A percentile compares a stretch with the other conserved stretches of the same genome.
phyloP scores from a whole-genome alignment of 331 rosid species.

The Erythrophleum ivorense region DNA sequence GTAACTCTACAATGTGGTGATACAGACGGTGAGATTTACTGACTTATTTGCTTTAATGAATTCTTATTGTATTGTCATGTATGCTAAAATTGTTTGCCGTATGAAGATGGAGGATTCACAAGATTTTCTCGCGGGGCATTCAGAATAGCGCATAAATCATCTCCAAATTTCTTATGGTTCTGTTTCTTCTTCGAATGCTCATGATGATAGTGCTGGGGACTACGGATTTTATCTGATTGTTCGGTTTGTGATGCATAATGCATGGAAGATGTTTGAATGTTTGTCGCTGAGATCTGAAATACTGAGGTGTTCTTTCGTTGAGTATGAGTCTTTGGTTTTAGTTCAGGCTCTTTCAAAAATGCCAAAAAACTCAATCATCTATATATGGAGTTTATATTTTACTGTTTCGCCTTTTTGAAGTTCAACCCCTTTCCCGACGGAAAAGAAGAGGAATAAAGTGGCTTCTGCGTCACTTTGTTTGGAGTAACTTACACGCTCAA shows the following conservation, averaged over 20 bases:
- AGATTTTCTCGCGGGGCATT: background rate
- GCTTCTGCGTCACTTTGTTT: background rate
- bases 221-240: too few species aligned
- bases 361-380: background rate
- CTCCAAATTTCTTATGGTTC: too few species aligned
- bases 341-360: background rate
- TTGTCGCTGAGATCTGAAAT: background rate
- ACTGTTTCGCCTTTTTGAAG: background rate
- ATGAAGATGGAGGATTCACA: background rate
- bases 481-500: background rate
- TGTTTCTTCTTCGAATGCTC: background rate
- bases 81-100: too few species aligned
- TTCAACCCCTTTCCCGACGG: background rate
- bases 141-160: too few species aligned
- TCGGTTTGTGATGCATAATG: background rate
- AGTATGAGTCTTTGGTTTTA: background rate
- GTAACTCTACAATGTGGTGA: too few species aligned
- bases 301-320: background rate
- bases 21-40: too few species aligned
- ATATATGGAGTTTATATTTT: background rate
- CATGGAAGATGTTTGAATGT: background rate
- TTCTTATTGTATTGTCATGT: too few species aligned
- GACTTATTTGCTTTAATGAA: too few species aligned
- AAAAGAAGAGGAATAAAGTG: constrained; percentile 3
- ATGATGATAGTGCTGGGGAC: too few species aligned